Base-by-base conservation (phyloP, 805 yeast species). In the Diddensiella transvaalensis region DNA sequence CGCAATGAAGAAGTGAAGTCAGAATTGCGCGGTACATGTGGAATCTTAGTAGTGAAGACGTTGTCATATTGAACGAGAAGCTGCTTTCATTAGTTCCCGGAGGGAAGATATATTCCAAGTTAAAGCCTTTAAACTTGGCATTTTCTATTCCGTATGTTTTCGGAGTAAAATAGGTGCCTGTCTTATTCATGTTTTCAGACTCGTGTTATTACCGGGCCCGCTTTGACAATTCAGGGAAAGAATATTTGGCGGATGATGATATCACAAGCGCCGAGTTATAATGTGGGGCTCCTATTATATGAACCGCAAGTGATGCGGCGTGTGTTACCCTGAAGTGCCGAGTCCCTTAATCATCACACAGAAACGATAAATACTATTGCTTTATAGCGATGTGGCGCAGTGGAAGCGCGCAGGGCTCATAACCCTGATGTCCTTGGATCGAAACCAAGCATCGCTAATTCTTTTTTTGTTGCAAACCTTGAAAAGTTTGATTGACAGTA, bases 331-430 rank as follows among this genome's bases (percentile, higher is more conserved):
- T 26, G 32, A 26, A 26, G 32, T 26, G 13, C 8, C 32, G 13
- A 18, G 15, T 35, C 38, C 8, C 32, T 8, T 26, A 8, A 26
- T 8, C 11, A 8, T 8, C 32, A 13, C 32, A 26, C 32, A 8
- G 11, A 8, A 8, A 8, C 32, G 11, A 26, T 8, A 26, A 8
- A 8, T 8, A 13, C 8, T 26, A 8, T 8, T 26, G 13, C 8
- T 8, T 22, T 35, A 18, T 2, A 66, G 70, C 70, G 70, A 59
- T 60, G 67, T 67, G 71, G 72, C 72, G 72, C 72, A 68, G 73
- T 51, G 90, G 89, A 82, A 83, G 89, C 89, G 89, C 87, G 88
- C 88, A 80, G 89, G 89, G 90, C 90, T 83, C 90, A 83, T 83
- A 83, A 83, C 90, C 88, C 89, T 83, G 88, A 83, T 79, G 89